Evolutionary conservation across 1,284 basidiomycete genomes (phyloP).

Genomic region (Pyrrhoderma noxium): DNA sequence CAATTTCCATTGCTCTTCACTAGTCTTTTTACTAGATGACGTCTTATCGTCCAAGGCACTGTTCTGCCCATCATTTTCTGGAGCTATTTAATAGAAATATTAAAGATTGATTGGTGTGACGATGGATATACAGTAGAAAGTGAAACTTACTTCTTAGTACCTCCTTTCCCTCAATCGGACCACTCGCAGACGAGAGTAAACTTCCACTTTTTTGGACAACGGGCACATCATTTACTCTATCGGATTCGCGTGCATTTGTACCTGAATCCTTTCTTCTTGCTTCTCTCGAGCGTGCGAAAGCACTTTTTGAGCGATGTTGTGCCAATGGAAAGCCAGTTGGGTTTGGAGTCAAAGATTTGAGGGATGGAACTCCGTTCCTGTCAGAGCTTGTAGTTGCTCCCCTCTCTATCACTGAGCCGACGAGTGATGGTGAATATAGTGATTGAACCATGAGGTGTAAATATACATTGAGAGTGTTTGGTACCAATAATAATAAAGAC

Average conservation of each 20-base stretch:
- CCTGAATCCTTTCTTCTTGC: constrained; percentile 15
- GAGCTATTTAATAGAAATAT: neutral
- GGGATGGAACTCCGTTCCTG: constrained; percentile 2
- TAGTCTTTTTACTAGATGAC: neutral
- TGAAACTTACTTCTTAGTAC: neutral
- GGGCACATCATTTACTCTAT: constrained; percentile 18
- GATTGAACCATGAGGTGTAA: constrained; percentile 8
- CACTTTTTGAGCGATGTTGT: constrained; percentile 21
- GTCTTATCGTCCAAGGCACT: neutral
- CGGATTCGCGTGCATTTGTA: neutral
- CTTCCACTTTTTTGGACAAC: constrained; percentile 8
- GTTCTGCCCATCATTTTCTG: neutral
- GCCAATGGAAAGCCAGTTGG: constrained; percentile 24
- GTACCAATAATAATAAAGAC: no score
- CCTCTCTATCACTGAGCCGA: constrained; percentile 57
- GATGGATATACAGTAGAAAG: neutral
- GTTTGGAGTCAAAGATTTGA: constrained; percentile 25
- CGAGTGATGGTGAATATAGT: constrained; percentile 25
- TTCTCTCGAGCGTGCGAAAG: constrained; percentile 25
- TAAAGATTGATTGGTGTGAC: neutral
- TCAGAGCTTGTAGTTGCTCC: constrained; percentile 29
- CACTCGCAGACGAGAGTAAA: neutral
- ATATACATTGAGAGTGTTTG: neutral
- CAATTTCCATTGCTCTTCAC: constrained; percentile 18
- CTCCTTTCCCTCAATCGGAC: neutral